These are phyloP conservation scores for Septoria linicola DNA, from an alignment of 2,329 filamentous ascomycete genomes.

Conservation along the genomic window DNA sequence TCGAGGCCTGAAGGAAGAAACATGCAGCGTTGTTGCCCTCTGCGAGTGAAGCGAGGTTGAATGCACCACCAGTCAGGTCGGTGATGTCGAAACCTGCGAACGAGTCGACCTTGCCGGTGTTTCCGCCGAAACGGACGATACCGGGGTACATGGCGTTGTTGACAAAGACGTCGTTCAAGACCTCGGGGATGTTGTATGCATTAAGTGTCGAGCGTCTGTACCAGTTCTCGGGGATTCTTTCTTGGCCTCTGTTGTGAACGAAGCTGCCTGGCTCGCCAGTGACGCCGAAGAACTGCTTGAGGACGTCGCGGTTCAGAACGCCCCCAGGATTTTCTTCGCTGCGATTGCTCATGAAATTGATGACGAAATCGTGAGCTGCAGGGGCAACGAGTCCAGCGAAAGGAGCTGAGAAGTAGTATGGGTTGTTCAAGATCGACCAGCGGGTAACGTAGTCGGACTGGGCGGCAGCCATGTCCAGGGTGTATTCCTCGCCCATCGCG, in stretches of 20 bases:
- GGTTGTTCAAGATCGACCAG: constrained; percentile 32
- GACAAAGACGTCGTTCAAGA: constrained; percentile 21
- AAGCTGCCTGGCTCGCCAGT: constrained; percentile 24
- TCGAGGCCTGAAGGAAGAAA: constrained; percentile 34
- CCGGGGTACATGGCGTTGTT: constrained; percentile 28
- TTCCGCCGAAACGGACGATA: constrained; percentile 37
- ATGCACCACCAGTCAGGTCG: constrained; percentile 39
- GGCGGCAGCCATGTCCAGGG: constrained; percentile 18
- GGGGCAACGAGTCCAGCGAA: constrained; percentile 13
- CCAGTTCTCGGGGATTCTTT: constrained; percentile 43
- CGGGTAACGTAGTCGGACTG: constrained; percentile 2
- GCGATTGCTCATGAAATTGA: constrained; percentile 28
- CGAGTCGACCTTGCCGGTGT: constrained; percentile 37
- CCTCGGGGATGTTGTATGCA: constrained; percentile 33
- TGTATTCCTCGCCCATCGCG: constrained; percentile 14
- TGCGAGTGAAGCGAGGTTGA: constrained; percentile 19
- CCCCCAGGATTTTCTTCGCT: constrained; percentile 21
- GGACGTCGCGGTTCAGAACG: constrained; percentile 24
- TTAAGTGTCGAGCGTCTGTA: constrained; percentile 16
- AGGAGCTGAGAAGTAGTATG: constrained; percentile 35
- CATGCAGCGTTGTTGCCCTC: constrained; percentile 41
- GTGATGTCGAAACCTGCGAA: constrained; percentile 38
- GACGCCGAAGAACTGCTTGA: constrained; percentile 30
- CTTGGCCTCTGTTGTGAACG: constrained; percentile 23
- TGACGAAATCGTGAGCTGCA: constrained; percentile 17